Conservation (phyloP, 2,329 filamentous ascomycete species). For the Aspergillus sergii region DNA sequence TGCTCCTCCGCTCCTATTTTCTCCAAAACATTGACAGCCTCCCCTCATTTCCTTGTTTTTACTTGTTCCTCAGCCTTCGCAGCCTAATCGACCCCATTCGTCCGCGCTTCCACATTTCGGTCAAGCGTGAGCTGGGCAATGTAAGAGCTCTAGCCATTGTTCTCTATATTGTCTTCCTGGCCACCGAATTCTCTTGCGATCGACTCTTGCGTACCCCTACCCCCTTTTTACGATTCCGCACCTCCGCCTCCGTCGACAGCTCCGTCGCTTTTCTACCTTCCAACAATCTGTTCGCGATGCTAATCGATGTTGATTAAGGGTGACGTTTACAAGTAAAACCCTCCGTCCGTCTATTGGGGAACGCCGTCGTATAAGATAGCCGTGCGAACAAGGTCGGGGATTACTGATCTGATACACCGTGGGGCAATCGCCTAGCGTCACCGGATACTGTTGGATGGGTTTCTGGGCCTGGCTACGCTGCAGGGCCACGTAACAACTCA, state of each 20-base stretch:
- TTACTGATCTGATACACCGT: neutral
- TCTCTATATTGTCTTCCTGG: neutral
- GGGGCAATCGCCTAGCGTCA: neutral
- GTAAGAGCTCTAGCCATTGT: constrained; percentile 11
- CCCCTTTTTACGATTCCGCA: constrained; percentile 19
- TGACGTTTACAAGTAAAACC: constrained; percentile 10
- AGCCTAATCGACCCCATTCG: neutral
- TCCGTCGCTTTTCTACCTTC: constrained; percentile 3
- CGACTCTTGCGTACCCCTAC: constrained; percentile 19
- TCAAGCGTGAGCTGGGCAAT: constrained; percentile 13
- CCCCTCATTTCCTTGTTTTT: constrained; percentile 5
- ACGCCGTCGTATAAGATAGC: constrained; percentile 1
- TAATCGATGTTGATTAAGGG: constrained; percentile 17
- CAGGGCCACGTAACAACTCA: constrained; percentile 22
- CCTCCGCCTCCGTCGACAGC: constrained; percentile 11
- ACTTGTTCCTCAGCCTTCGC: neutral
- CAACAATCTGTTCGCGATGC: constrained; percentile 18
- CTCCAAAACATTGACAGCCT: neutral
- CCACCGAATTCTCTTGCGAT: constrained; percentile 13
- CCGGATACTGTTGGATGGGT: constrained; percentile 24
- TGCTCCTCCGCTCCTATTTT: constrained; percentile 1
- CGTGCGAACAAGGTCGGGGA: neutral
- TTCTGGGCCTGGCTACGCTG: constrained; percentile 17
- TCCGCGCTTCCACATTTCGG: constrained; percentile 5
- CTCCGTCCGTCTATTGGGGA: constrained; percentile 9